A percentile compares a stretch with the other conserved stretches of the same genome.
These are phyloP conservation scores for Naganishia vishniacii DNA, from an alignment of 768 basidiomycete species.

Conservation along the genomic window DNA sequence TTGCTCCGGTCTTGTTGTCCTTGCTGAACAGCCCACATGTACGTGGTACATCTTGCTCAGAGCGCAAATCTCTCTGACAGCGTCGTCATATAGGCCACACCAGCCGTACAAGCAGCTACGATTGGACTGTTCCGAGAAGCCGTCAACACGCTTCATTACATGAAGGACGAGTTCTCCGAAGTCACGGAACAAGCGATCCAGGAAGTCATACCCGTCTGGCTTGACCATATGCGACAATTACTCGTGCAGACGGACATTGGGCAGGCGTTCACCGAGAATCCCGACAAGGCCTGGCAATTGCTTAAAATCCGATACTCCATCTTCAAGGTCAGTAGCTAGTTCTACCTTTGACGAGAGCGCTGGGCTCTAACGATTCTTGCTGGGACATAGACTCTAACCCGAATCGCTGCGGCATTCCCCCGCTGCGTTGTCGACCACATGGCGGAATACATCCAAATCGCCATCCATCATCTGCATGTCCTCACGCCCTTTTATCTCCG, in stretches of 20 bases:
- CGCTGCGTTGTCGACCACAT: conserved; percentile 44
- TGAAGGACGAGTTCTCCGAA: conserved; percentile 84
- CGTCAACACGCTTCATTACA: conserved; percentile 82
- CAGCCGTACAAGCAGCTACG: conserved; percentile 75
- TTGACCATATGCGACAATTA: conserved; percentile 79
- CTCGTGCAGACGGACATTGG: conserved; percentile 58
- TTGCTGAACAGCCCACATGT: neutral
- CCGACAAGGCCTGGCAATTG: conserved; percentile 65
- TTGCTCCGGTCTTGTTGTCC: conserved; percentile 73
- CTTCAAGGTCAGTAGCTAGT: conserved; percentile 62
- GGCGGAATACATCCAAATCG: conserved; percentile 40
- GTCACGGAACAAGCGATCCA: conserved; percentile 76
- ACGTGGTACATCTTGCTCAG: neutral
- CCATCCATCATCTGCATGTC: conserved; percentile 54
- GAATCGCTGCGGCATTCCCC: conserved; percentile 75
- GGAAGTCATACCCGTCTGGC: conserved; percentile 78
- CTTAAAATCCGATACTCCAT: conserved; percentile 73
- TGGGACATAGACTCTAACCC: conserved; percentile 66
- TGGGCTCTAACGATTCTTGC: neutral
- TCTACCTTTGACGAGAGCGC: neutral
- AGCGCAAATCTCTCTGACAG: conserved; percentile 50
- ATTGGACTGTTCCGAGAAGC: conserved; percentile 87
- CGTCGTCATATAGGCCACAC: conserved; percentile 46
- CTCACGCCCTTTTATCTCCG: conserved; percentile 54
- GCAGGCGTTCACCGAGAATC: conserved; percentile 55